Evolutionary conservation across 306 rosid species (phyloP).

Genomic region (Aeschynomene evenia): DNA sequence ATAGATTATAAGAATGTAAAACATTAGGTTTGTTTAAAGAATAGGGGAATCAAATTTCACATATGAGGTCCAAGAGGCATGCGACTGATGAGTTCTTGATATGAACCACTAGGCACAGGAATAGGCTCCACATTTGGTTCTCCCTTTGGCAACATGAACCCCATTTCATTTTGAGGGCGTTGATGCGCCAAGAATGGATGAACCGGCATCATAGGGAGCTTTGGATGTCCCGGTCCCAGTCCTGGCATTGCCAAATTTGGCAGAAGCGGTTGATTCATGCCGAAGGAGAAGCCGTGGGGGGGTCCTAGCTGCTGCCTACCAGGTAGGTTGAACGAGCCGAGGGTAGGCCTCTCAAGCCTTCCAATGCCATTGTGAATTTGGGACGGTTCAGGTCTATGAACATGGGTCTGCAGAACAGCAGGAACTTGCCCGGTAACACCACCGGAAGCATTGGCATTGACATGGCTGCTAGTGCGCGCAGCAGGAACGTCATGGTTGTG

Average conservation of each 20-base stretch:
- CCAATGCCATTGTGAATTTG: constrained; percentile 57
- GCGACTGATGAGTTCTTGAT: constrained; percentile 81
- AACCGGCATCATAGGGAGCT: constrained; percentile 58
- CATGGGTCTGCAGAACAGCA: constrained; percentile 45
- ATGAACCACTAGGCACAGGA: constrained; percentile 67
- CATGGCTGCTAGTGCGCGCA: constrained; percentile 82
- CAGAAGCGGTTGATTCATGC: constrained; percentile 64
- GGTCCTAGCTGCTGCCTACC: constrained; percentile 74
- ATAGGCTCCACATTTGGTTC: constrained; percentile 73
- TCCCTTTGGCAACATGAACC: constrained; percentile 79
- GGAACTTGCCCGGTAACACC: constrained; percentile 44
- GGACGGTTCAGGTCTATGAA: constrained; percentile 64
- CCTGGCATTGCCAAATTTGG: constrained; percentile 70
- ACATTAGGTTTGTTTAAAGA: constrained; percentile 39
- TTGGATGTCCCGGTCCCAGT: constrained; percentile 52
- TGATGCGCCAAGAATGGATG: constrained; percentile 67
- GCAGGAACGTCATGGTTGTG: constrained; percentile 95
- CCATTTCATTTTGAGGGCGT: constrained; percentile 53
- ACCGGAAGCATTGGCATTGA: constrained; percentile 54
- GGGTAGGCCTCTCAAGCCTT: constrained; percentile 65
- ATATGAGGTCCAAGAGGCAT: constrained; percentile 92
- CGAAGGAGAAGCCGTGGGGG: constrained; percentile 66
- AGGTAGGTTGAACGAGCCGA: constrained; percentile 56
- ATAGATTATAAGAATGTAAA: constrained; percentile 19
- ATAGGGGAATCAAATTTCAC: constrained; percentile 45